Evolutionary conservation across 2,329 filamentous ascomycete genomes (phyloP), one percentile per base, ranked within the genome.

Genomic region (Paracorniculantispora psalliotae): DNA sequence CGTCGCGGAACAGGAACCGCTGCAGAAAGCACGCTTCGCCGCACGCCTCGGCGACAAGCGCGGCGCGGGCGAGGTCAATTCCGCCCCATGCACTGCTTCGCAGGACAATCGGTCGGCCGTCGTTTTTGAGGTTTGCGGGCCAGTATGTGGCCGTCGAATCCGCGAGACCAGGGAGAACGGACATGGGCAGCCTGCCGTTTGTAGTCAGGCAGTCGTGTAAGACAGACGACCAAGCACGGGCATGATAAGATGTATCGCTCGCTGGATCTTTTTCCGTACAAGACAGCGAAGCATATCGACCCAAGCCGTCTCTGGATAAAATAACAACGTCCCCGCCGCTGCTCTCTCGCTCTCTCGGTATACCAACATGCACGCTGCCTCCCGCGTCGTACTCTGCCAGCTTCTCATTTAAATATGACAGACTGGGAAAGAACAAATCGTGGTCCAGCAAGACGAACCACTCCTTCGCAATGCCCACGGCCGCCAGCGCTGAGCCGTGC

Each of bases 1-100:
- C 70, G 64, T 79, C 76, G 41, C 66, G 68, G 65, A 80, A 79
- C 33, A 69, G 65, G 61, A 77, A 79, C 7, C 77, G 73, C 63
- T 79, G 77, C 62, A 80, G 71, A 65, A 79, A 79, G 63, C 77
- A 79, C 12, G 71, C 68, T 56, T 79, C 76, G 21, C 78, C 77
- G 62, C 77, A 79, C 9, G 72, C 66, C 26, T 74, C 72, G 0
- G 76, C 68, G 19, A 79, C 72, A 12, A 75, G 66, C 61, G 79
- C 76, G 1, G 75, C 76, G 51, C 71, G 69, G 62, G 71, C 72
- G n/a, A 75, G 69, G 19, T 73, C 71, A 41, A 79, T 71, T 23
- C 72, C 67, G 17, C 68, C 66, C 58, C 19, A 15, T 21, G 23
- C 35, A 35, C 25, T 72, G 72, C 74, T 73, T 59, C 76, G 77